Evolutionary conservation across 306 rosid genomes (phyloP).

Genomic region (Quercus gilva): DNA sequence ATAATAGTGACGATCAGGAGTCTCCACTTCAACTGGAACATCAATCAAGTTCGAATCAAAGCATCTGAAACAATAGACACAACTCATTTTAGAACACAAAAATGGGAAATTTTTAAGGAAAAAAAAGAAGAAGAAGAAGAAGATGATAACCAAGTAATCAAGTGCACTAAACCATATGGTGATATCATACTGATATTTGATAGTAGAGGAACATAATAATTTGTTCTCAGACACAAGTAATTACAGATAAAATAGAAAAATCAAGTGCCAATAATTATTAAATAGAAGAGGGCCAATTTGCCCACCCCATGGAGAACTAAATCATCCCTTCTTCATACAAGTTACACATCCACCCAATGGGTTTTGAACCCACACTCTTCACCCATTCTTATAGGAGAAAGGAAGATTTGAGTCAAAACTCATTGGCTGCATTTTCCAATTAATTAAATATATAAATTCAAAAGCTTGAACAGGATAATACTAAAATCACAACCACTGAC

Average conservation of each 20-base stretch:
- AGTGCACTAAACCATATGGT: background rate
- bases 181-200: background rate
- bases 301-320: background rate
- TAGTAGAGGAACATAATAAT: background rate
- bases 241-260: background rate
- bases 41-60: slow-evolving; percentile 67
- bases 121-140: background rate
- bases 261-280: background rate
- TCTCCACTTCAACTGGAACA: slow-evolving; percentile 91
- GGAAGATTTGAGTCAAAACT: too few species aligned
- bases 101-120: background rate
- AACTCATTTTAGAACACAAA: background rate
- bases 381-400: too few species aligned
- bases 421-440: too few species aligned
- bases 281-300: background rate
- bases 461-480: background rate
- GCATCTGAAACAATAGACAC: slow-evolving; percentile 46
- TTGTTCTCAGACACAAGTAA: background rate
- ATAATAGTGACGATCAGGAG: slow-evolving; percentile 93
- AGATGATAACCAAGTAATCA: background rate
- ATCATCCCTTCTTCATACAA: background rate
- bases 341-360: too few species aligned
- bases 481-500: background rate
- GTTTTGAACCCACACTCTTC: too few species aligned
- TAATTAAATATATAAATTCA: background rate